A percentile compares a stretch with the other conserved stretches of the same genome.
Evolutionary conservation across 441 rosid species (phyloP).

Genomic region (Eruca vesicaria): DNA sequence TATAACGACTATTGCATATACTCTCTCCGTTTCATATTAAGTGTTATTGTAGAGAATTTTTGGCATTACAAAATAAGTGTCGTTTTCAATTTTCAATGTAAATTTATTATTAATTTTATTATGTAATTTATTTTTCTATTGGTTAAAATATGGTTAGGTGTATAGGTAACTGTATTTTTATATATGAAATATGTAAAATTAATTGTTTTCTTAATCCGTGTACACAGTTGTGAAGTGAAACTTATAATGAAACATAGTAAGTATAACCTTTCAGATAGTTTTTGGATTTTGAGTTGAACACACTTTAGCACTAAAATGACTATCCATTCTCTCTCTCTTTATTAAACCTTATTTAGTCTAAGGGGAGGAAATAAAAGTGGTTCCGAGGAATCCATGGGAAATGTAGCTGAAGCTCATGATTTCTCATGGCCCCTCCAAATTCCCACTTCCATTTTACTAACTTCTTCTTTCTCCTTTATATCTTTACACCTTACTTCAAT

Average conservation of each 20-base stretch:
- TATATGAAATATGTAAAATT: too few relatives aligned
- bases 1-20: slow-evolving; percentile 2
- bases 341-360: slow-evolving; percentile 1
- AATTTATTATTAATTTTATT: too few relatives aligned
- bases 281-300: slow-evolving; percentile 17
- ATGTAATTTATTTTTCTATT: too few relatives aligned
- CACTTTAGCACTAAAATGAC: slow-evolving; percentile 16
- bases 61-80: too few relatives aligned
- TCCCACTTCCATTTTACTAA: slow-evolving; percentile 17
- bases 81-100: too few relatives aligned
- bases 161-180: too few relatives aligned
- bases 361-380: slow-evolving; percentile 11
- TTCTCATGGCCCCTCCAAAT: slow-evolving; percentile 31
- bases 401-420: slow-evolving; percentile 32
- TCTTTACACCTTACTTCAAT: neutral
- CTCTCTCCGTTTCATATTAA: slow-evolving; percentile 8
- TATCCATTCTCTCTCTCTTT: neutral
- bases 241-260: too few relatives aligned
- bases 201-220: too few relatives aligned
- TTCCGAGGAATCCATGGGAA: slow-evolving; percentile 36
- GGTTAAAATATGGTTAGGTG: too few relatives aligned
- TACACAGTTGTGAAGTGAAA: too few relatives aligned
- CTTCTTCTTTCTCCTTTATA: neutral
- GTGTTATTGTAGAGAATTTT: too few relatives aligned
- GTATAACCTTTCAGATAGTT: neutral